Percentiles rank a stretch among this genome's conserved stretches.
Evolutionary conservation across 2,329 filamentous ascomycete species (phyloP).

Genomic region (Colletotrichum destructivum): DNA sequence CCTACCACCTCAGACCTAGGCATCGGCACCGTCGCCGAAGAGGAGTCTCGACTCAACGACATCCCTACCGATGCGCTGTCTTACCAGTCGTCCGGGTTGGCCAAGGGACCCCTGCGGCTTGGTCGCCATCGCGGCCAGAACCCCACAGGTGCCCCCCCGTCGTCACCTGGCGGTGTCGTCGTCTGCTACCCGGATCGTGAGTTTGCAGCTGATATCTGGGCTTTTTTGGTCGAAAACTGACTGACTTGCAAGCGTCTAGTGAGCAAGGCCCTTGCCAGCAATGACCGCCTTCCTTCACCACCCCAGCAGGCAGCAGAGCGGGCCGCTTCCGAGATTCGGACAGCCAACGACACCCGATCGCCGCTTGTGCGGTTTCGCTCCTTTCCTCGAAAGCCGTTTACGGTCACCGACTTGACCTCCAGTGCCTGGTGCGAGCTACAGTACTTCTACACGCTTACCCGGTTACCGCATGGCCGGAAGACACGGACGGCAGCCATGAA

Average conservation of each 20-base stretch:
- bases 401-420: constrained; percentile 89
- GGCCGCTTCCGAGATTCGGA: constrained; percentile 32
- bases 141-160: constrained; percentile 33
- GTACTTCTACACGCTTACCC: constrained; percentile 88
- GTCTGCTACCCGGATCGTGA: constrained; percentile 69
- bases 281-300: constrained; percentile 37
- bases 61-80: constrained; percentile 46
- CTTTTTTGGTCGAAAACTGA: constrained; percentile 61
- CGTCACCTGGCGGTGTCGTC: constrained; percentile 45
- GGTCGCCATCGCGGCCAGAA: constrained; percentile 30
- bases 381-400: constrained; percentile 82
- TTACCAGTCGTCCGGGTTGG: constrained; percentile 20
- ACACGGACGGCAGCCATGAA: constrained; percentile 87
- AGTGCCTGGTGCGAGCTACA: constrained; percentile 97
- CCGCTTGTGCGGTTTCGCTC: constrained; percentile 86
- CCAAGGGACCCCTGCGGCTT: constrained; percentile 17
- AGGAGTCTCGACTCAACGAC: constrained; percentile 37
- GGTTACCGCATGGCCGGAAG: constrained; percentile 79
- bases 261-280: constrained; percentile 59
- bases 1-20: constrained; percentile 23
- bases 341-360: constrained; percentile 56
- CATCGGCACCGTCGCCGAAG: constrained; percentile 30
- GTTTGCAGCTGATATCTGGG: constrained; percentile 46
- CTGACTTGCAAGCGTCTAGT: constrained; percentile 77
- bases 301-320: constrained; percentile 44